Evolutionary conservation across 306 rosid species (phyloP), one percentile per base, ranked within the genome.

Genomic region (Vigna unguiculata): DNA sequence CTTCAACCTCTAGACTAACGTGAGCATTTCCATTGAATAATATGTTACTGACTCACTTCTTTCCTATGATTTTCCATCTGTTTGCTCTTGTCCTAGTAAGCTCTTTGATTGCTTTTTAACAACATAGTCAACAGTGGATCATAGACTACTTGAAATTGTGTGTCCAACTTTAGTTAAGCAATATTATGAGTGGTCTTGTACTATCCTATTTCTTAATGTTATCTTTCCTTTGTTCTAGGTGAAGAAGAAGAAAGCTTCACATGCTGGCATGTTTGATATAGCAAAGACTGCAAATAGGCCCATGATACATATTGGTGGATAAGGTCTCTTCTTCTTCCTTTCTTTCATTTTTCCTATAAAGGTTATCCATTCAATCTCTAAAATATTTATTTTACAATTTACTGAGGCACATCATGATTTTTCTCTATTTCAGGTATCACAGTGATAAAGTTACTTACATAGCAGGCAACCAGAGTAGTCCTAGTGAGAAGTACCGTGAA

Each of bases 291-390:
- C 93, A 75, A 95, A 95, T 71, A 88, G 97, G 90, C 97, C 98
- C 11, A 92, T 95, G 98, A 90, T 95, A 71, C 98, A 90, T 84
- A 90, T 95, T 40, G 98, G 98, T 36, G 98, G 98, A 86, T 93
- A 82, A 88, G 88, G 84, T 80, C 64, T 74, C 82, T 55, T 83
- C 41, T 40, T 20, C 38, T 43, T 41, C 32, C 28, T 30, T 6
- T 21, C 0, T 36, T 46, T 16, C n/a, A n/a, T n/a, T 3, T 38
- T 36, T 1, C 19, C 3, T 2, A 19, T 19, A 62, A 20, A 12
- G 5, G 3, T 41, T 57, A 16, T 41, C 59, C 73, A 64, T 81
- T 51, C 66, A 19, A 67, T 62, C 74, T 62, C 52, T 17, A 7
- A 25, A 72, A 51, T 52, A 65, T 66, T 66, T 10, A 48, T 60